Percentiles rank a stretch among this genome's conserved stretches.
Conservation (phyloP, 2,329 filamentous ascomycete genomes). For the Ophiocordyceps robertsii region DNA sequence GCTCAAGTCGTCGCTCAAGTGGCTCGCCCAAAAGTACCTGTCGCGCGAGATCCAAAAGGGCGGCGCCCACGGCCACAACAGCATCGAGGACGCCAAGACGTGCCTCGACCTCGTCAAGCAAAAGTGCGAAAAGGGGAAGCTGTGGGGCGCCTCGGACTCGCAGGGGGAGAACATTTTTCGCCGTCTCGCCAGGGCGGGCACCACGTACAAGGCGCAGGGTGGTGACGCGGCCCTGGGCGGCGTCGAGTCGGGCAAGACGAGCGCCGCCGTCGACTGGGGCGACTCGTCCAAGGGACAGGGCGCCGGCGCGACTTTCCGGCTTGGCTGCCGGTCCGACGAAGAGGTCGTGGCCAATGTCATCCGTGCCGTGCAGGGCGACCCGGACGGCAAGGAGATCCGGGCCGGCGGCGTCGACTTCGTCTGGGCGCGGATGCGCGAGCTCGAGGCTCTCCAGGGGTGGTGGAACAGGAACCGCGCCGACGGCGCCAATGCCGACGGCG, state of each 20-base stretch:
- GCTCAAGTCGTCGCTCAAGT: slow-evolving; percentile 83
- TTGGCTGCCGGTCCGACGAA: slow-evolving; percentile 46
- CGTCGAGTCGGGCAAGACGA: slow-evolving; percentile 43
- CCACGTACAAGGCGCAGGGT: slow-evolving; percentile 47
- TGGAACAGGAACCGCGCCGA: slow-evolving; percentile 45
- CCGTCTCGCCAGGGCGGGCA: slow-evolving; percentile 54
- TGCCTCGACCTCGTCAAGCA: slow-evolving; percentile 88
- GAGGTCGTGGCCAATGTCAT: slow-evolving; percentile 41
- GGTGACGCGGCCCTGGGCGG: slow-evolving; percentile 43
- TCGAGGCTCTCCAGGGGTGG: slow-evolving; percentile 53
- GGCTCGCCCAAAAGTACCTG: slow-evolving; percentile 74
- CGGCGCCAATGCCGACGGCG: slow-evolving; percentile 18
- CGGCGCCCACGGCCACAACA: slow-evolving; percentile 67
- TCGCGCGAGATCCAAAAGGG: slow-evolving; percentile 78
- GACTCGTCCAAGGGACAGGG: slow-evolving; percentile 51
- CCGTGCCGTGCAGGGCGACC: slow-evolving; percentile 45
- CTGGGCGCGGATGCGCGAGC: slow-evolving; percentile 51
- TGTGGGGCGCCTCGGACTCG: slow-evolving; percentile 70
- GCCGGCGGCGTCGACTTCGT: slow-evolving; percentile 52
- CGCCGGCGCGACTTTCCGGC: slow-evolving; percentile 39
- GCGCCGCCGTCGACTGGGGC: slow-evolving; percentile 81
- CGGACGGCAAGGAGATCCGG: slow-evolving; percentile 41
- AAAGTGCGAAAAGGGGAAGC: slow-evolving; percentile 85
- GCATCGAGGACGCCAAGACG: slow-evolving; percentile 80
- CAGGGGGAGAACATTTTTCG: slow-evolving; percentile 83